Conservation (phyloP, 208 protist species). For the Blechomonas ayalai region DNA sequence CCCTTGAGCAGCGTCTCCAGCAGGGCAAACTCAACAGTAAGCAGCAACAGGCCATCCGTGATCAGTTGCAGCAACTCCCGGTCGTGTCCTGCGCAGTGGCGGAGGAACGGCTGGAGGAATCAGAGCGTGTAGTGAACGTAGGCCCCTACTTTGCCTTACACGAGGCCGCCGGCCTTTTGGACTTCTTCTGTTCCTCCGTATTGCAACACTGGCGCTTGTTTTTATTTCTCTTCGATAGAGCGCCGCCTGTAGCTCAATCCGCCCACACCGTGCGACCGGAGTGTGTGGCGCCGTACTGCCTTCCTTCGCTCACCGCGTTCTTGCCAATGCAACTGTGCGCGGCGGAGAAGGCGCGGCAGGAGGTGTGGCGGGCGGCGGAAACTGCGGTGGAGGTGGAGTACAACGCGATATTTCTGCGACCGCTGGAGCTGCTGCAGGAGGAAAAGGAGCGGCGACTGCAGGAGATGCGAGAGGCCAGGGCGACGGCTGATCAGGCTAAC, state of each 20-base stretch:
- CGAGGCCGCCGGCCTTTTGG: slow-evolving; percentile 28
- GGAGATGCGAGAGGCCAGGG: slow-evolving; percentile 7
- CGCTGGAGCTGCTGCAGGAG: slow-evolving; percentile 15
- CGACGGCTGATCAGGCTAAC: slow-evolving; percentile 23
- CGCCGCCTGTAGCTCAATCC: slow-evolving; percentile 9
- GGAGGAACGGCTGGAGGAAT: slow-evolving; percentile 20
- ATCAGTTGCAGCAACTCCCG: slow-evolving; percentile 26
- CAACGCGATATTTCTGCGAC: slow-evolving; percentile 9
- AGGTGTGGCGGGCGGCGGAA: slow-evolving; percentile 26
- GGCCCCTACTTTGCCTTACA: slow-evolving; percentile 47
- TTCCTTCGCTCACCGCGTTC: slow-evolving; percentile 59
- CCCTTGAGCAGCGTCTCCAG: slow-evolving; percentile 29
- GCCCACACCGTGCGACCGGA: slow-evolving; percentile 3
- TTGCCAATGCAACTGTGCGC: slow-evolving; percentile 24
- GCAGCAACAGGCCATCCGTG: slow-evolving; percentile 26
- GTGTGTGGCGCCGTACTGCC: slow-evolving; percentile 13
- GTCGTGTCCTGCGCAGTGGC: slow-evolving; percentile 20
- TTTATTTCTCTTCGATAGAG: slow-evolving; percentile 17
- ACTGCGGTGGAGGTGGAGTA: slow-evolving; percentile 13
- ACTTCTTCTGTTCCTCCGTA: slow-evolving; percentile 46
- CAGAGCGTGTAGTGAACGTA: slow-evolving; percentile 33
- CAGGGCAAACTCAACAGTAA: slow-evolving; percentile 47
- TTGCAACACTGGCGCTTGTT: slow-evolving; percentile 65
- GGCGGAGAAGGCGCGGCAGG: slow-evolving; percentile 15
- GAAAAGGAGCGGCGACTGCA: slow-evolving; percentile 17